Conservation (phyloP, 345 rosid species). For the Gossypium longicalyx region DNA sequence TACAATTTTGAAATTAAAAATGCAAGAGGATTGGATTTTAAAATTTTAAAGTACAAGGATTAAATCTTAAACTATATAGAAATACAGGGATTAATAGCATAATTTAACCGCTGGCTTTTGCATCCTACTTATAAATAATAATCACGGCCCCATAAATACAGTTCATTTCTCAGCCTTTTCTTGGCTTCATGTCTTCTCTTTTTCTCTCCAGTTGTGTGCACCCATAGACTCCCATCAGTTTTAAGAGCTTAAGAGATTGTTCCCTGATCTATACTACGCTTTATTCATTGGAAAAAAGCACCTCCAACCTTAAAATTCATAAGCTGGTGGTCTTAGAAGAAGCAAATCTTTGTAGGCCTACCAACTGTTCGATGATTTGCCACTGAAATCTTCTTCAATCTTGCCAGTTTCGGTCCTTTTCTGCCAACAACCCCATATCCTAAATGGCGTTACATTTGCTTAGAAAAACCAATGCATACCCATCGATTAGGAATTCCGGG, state of each 20-base stretch:
- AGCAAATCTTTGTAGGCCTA: background rate
- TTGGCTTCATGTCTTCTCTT: background rate
- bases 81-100: too few species aligned
- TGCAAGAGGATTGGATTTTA: too few species aligned
- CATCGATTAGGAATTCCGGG: slow-evolving; percentile 6
- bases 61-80: too few species aligned
- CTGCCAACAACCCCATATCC: background rate
- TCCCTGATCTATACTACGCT: background rate
- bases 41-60: too few species aligned
- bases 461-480: slow-evolving; percentile 22
- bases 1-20: too few species aligned
- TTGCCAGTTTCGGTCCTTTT: background rate
- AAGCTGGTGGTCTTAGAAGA: background rate
- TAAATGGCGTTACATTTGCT: slow-evolving; percentile 28
- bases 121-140: background rate
- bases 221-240: background rate
- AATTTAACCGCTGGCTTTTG: background rate
- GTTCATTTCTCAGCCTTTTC: background rate
- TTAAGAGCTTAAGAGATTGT: background rate
- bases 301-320: background rate
- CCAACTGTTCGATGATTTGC: slow-evolving; percentile 36
- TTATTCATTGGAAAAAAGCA: background rate
- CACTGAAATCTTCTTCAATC: slow-evolving; percentile 12
- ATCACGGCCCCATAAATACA: background rate
- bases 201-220: background rate